Evolutionary conservation across 2,329 filamentous ascomycete genomes (phyloP).

Genomic region (Cytospora piceae): DNA sequence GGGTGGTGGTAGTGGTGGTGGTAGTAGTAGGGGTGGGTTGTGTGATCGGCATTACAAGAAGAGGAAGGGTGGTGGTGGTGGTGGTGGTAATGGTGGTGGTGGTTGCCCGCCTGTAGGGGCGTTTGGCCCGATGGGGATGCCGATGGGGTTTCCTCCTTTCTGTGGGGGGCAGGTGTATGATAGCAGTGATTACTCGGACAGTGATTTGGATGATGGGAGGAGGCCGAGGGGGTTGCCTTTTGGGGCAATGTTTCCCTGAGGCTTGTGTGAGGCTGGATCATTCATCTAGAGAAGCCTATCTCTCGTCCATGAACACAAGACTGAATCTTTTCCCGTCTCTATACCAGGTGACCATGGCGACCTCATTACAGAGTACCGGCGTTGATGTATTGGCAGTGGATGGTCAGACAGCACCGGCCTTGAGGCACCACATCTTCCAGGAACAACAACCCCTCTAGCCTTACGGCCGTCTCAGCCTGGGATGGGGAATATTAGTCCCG

Average conservation of each 20-base stretch:
- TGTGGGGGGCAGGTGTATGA: conserved; percentile 10
- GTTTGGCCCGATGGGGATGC: conserved; percentile 10
- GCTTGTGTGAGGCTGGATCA: too few species aligned
- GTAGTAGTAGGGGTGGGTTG: neutral
- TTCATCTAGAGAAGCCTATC: too few species aligned
- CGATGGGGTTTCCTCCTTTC: conserved; percentile 14
- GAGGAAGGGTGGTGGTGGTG: neutral
- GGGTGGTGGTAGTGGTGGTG: neutral
- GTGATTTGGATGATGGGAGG: conserved; percentile 14
- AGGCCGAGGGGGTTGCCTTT: conserved; percentile 14
- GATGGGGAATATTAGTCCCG: too few species aligned
- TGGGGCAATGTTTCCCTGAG: conserved; percentile 9
- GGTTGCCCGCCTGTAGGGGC: neutral
- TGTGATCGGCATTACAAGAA: conserved; percentile 23
- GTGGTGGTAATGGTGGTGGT: neutral
- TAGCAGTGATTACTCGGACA: conserved; percentile 16
- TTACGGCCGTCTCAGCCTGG: too few species aligned
- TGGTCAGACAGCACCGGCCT: too few species aligned
- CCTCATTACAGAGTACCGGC: too few species aligned
- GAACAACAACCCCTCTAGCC: too few species aligned
- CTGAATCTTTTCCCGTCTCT: too few species aligned
- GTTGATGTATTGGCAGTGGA: too few species aligned
- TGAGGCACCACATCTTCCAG: too few species aligned
- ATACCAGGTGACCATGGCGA: too few species aligned
- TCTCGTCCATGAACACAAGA: too few species aligned